Base-by-base conservation (phyloP, 768 basidiomycete species). In the Pleurotus citrinopileatus region DNA sequence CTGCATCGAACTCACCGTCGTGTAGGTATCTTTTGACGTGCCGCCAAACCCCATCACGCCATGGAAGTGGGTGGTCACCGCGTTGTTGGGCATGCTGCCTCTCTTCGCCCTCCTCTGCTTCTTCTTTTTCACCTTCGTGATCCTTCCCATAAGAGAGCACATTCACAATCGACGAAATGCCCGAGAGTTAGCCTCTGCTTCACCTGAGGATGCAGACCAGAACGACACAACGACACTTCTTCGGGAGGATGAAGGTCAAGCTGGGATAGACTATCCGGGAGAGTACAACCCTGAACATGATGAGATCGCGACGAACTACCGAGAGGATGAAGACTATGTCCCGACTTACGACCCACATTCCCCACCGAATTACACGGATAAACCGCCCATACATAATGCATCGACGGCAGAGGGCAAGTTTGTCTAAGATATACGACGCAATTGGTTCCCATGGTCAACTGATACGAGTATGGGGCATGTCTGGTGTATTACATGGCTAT, bases 31-130 rank as follows among this genome's bases (percentile, higher is more conserved):
- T 12, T 55, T 57, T 42, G 38, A 61, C 34, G 53, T 57, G n/a
- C n/a, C n/a, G n/a, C n/a, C n/a, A n/a, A n/a, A n/a, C 32, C 22
- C 26, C 9, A 40, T 57, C 17, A 61, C 60, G 10, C 15, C 38
- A n/a, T 61, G 60, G 60, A 61, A 61, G 46, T 61, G 58, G 60
- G 60, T 26, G 1, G 45, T 59, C 28, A 55, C 58, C 2, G 32
- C 60, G 1, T 17, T 61, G 6, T 61, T 61, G 22, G 60, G 60
- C 6, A 61, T 61, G 15, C 26, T 61, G 2, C 60, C 60, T 1
- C 22, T 59, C 8, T 15, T 52, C 26, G 19, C 55, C 6, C 25
- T 28, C n/a, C 45, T 59, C 10, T 20, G 27, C 25, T 9, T 55
- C 32, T 45, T 57, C 17, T 42, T 43, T 7, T 6, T 27, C 3